Base-by-base conservation (phyloP, 495 filamentous ascomycete genomes). In the Annulohypoxylon bovei region DNA sequence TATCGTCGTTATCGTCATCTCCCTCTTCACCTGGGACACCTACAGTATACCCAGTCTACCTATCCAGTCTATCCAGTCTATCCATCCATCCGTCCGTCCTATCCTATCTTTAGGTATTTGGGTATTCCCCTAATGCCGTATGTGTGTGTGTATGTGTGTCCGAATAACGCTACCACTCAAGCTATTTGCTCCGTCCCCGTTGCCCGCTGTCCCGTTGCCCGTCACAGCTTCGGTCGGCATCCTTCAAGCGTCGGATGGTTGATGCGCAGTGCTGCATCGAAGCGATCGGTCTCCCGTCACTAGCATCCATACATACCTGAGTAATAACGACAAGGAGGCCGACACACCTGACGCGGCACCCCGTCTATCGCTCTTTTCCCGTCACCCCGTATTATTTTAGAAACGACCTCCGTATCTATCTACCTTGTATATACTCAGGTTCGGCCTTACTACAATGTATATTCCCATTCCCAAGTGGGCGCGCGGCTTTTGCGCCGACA, bases 231-330 rank as follows among this genome's bases (percentile, higher is more conserved):
- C 54, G 63, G 68, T 55, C 55, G 62, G 47, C 69, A 57, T 63
- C 70, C 65, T 65, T 57, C 65, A 52, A 62, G 70, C 46, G 64
- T 65, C 60, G 50, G 65, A 65, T 44, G 65, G 62, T 57, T 61
- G 65, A 72, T 72, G 65, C 35, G 70, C 70, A 57, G 32, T 50
- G 64, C 60, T 72, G 70, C 64, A 72, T 72, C 40, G 47, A 68
- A 67, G 54, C 60, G 64, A 68, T 47, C 70, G 55, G 70, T 68
- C 33, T 56, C 37, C 42, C 40, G 60, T 67, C 42, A 58, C 69
- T 68, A 64, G 50, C 47, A 62, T 20, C 50, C 47, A 39, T 39
- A 49, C 11, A 37, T 53, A 62, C 50, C 23, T 40, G 55, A 30
- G 40, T 42, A 20, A 62, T 49, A 52, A 58, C 68, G 61, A 62